Evolutionary conservation across 2,329 filamentous ascomycete genomes (phyloP).

Genomic region (Colletotrichum truncatum): DNA sequence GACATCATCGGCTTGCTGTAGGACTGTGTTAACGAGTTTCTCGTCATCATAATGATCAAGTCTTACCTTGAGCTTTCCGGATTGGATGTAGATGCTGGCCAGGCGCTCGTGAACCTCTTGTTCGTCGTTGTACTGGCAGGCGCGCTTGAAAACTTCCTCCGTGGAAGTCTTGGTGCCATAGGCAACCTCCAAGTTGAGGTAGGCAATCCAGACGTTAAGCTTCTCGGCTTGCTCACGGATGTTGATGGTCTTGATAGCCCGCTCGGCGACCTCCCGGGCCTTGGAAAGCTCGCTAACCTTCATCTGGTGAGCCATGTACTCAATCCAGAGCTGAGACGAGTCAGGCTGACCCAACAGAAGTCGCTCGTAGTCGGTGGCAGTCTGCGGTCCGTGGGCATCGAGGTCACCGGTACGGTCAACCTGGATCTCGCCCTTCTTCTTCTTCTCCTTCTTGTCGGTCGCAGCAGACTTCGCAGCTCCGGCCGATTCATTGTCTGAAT

Average conservation of each 20-base stretch:
- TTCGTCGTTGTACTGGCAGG: conserved; percentile 92
- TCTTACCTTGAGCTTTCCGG: conserved; percentile 81
- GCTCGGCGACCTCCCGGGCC: conserved; percentile 88
- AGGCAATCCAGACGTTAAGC: conserved; percentile 92
- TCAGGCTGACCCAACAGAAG: conserved; percentile 92
- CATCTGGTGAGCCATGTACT: conserved; percentile 99
- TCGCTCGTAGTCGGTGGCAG: conserved; percentile 91
- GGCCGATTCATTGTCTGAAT: conserved; percentile 61
- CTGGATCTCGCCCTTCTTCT: conserved; percentile 79
- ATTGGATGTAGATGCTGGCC: conserved; percentile 94
- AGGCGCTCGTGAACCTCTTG: conserved; percentile 90
- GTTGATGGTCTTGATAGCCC: conserved; percentile 90
- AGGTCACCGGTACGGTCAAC: conserved; percentile 93
- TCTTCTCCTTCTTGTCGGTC: conserved; percentile 63
- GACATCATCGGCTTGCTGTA: conserved; percentile 84
- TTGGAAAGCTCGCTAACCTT: conserved; percentile 89
- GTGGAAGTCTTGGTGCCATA: conserved; percentile 86
- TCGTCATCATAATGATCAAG: not conserved
- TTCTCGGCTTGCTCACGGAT: conserved; percentile 93
- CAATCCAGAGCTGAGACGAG: conserved; percentile 92
- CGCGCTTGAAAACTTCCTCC: conserved; percentile 88
- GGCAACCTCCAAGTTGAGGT: conserved; percentile 92
- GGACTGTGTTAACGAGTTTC: conserved; percentile 3
- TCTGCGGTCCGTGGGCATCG: conserved; percentile 87
- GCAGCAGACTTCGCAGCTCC: conserved; percentile 36